Conservation (phyloP, 371 early-diverging fungal genomes). For the Mortierella sp. region DNA sequence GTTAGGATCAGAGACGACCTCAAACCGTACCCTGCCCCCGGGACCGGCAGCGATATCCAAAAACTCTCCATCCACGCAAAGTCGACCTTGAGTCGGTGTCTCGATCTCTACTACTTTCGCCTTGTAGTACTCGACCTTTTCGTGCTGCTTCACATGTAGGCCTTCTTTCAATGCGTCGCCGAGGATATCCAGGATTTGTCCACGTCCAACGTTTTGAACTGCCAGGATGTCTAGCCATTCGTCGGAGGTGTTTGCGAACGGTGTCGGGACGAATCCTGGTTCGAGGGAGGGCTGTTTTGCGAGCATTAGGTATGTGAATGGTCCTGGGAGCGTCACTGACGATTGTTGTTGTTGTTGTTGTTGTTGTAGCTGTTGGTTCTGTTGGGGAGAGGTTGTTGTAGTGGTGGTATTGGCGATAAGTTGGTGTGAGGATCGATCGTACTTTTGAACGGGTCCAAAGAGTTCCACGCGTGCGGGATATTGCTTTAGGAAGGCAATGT, state of each 20-base stretch:
- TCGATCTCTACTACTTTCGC: conserved; percentile 41
- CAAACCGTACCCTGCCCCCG: conserved; percentile 30
- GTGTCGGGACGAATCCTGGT: conserved; percentile 43
- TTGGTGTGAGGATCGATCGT: conserved; percentile 11
- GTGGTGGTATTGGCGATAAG: neutral
- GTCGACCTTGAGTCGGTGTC: conserved; percentile 10
- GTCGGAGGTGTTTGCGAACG: conserved; percentile 41
- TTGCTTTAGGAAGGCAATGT: conserved; percentile 34
- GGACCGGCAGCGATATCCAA: conserved; percentile 31
- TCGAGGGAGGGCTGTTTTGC: conserved; percentile 39
- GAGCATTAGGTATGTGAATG: conserved; percentile 44
- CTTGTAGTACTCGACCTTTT: conserved; percentile 43
- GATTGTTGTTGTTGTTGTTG: neutral
- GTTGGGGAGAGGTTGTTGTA: neutral
- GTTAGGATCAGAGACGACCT: conserved; percentile 17
- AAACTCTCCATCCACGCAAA: conserved; percentile 53
- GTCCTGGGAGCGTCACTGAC: conserved; percentile 24
- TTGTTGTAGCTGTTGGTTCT: neutral
- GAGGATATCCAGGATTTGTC: conserved; percentile 27
- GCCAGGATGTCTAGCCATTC: conserved; percentile 49
- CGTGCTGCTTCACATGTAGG: conserved; percentile 16
- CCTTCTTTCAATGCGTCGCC: conserved; percentile 24
- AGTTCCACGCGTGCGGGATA: conserved; percentile 27
- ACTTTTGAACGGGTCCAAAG: conserved; percentile 33
- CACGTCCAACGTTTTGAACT: conserved; percentile 36